Percentiles rank a stretch among this genome's conserved stretches.
Evolutionary conservation across 148 eudicot species (phyloP).

Genomic region (Chenopodium album): DNA sequence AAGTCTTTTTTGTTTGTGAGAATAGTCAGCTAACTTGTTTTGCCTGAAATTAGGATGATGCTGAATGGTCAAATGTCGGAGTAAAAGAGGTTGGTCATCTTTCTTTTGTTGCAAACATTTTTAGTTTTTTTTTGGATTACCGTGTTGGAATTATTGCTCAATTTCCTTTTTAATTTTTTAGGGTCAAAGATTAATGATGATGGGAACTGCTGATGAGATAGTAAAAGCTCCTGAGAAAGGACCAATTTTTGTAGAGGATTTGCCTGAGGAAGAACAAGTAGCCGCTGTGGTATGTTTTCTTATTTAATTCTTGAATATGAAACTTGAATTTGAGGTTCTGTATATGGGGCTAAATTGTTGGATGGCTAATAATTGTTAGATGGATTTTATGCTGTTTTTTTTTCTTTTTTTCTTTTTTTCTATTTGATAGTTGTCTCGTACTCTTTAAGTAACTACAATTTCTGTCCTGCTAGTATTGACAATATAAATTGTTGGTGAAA

Average conservation of each 20-base stretch:
- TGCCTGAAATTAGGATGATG: conserved; percentile 67
- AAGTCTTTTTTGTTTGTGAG: neutral
- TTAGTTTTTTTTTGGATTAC: neutral
- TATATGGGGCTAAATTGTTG: neutral
- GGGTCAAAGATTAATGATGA: conserved; percentile 99
- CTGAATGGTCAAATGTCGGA: conserved; percentile 86
- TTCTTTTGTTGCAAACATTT: conserved; percentile 19
- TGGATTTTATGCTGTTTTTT: neutral
- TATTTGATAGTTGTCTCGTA: neutral
- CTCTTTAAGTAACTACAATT: neutral
- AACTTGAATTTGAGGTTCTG: neutral
- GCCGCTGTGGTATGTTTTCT: conserved; percentile 56
- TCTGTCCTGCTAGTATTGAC: neutral
- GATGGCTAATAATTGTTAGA: neutral
- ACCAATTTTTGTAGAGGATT: conserved; percentile 85
- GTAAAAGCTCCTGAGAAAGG: conserved; percentile 98
- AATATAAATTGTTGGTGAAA: too few species aligned
- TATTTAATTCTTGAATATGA: neutral
- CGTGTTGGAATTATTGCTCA: conserved; percentile 18
- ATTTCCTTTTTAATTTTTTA: conserved; percentile 23
- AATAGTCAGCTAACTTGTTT: conserved; percentile 14
- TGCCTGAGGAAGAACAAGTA: conserved; percentile 96
- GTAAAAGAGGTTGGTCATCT: conserved; percentile 71
- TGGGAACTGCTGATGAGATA: conserved; percentile 99
- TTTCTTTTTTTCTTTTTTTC: neutral